Evolutionary conservation across 164 flowering plant genomes (phyloP).

Genomic region (Kalanchoe fedtschenkoi): DNA sequence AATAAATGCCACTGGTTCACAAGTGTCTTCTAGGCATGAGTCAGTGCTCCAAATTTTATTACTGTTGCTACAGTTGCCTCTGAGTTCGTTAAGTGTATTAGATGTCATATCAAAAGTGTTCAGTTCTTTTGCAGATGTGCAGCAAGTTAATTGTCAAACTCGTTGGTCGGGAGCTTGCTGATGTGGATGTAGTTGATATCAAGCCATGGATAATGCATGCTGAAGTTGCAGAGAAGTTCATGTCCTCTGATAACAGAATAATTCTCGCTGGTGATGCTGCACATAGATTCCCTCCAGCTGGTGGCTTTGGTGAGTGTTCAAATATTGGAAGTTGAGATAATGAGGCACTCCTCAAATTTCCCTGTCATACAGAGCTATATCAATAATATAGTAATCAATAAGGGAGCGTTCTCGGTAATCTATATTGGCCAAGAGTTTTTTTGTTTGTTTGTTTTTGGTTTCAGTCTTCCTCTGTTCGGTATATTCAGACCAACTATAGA

Average conservation of each 20-base stretch:
- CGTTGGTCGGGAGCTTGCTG: constrained; percentile 67
- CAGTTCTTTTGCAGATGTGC: constrained; percentile 50
- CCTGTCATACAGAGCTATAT: not conserved
- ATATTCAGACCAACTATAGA: too few species aligned
- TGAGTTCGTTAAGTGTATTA: not conserved
- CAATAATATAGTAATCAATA: not conserved
- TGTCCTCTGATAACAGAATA: constrained; percentile 41
- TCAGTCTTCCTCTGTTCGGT: not conserved
- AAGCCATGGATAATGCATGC: constrained; percentile 99
- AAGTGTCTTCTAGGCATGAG: not conserved
- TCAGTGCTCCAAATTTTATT: not conserved
- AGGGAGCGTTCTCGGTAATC: not conserved
- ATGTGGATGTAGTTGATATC: constrained; percentile 58
- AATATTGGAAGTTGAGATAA: not conserved
- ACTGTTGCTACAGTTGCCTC: not conserved
- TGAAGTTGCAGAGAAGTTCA: constrained; percentile 84
- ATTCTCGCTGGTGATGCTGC: constrained; percentile 97
- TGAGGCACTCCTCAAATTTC: not conserved
- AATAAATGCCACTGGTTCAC: not conserved
- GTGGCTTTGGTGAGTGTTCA: constrained; percentile 77
- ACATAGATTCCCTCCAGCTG: constrained; percentile 98
- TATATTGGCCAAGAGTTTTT: not conserved
- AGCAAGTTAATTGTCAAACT: constrained; percentile 60
- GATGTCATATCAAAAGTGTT: too few species aligned
- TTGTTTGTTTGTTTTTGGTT: not conserved